Percentiles rank a stretch among this genome's conserved stretches.
phyloP scores from a whole-genome alignment of 352 stramenopile genomes.

The Phytophthora tubulina region DNA sequence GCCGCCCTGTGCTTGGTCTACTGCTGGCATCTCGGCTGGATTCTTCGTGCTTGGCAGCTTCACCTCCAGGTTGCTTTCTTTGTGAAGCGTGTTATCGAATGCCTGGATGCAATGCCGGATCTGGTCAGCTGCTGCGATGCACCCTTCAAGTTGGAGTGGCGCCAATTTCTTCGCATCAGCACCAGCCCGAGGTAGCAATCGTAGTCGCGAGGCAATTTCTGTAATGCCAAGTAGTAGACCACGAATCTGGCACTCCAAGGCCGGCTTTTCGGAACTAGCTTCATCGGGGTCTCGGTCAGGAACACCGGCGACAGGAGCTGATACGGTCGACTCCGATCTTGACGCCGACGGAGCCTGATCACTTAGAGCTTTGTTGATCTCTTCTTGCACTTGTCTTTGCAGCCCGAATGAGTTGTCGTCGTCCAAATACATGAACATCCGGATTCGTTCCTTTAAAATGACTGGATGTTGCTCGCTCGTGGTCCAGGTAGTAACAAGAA shows the following conservation, averaged over 20 bases:
- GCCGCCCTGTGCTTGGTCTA: not conserved
- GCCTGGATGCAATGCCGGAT: conserved; percentile 39
- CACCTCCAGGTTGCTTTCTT: not conserved
- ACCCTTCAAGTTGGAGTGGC: conserved; percentile 26
- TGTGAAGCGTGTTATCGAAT: conserved; percentile 23
- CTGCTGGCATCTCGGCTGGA: not conserved
- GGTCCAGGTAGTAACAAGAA: not conserved
- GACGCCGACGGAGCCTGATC: not conserved
- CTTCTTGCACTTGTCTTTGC: conserved; percentile 26
- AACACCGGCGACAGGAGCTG: not conserved
- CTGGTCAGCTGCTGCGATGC: conserved; percentile 37
- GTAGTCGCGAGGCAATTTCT: conserved; percentile 28
- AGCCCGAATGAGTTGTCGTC: conserved; percentile 30
- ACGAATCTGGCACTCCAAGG: conserved; percentile 24
- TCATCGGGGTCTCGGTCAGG: not conserved
- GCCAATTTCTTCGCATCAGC: conserved; percentile 7
- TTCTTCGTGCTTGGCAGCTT: not conserved
- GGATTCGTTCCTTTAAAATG: conserved; percentile 14
- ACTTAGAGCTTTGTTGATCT: conserved; percentile 32
- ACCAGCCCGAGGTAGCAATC: conserved; percentile 20
- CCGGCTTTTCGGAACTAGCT: not conserved
- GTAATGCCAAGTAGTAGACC: conserved; percentile 31
- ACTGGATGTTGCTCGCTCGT: not conserved
- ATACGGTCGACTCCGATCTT: not conserved
- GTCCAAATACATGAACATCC: conserved; percentile 27